Evolutionary conservation across 164 flowering plant genomes (phyloP), one percentile per base, ranked within the genome.

Genomic region (Berberis thunbergii): DNA sequence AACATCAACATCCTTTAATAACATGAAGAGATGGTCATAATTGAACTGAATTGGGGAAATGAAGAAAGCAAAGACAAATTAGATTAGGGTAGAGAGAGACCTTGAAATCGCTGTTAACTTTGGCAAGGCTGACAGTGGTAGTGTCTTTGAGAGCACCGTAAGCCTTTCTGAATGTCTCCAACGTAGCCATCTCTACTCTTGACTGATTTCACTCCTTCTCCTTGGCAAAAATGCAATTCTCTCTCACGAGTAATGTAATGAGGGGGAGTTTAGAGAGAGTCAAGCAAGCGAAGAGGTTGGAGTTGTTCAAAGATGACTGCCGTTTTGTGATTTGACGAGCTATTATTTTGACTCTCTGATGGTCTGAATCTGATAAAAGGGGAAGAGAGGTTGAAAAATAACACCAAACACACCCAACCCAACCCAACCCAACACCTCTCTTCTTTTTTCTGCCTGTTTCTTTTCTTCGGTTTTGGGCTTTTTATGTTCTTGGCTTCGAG

Each of bases 131-230:
- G 62, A 89, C 93, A 66, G 72, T 85, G 70, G 98, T 93, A 53
- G 89, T 77, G 68, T 93, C 98, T 71, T 93, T 93, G 63, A 93
- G 76, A 49, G 98, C 90, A 11, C 98, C 97, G 64, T 84, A 86
- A 42, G 96, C 96, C 67, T 86, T 89, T 58, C 96, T 74, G 77
- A 87, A 88, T 50, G 83, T 76, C 68, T 79, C 79, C 45, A 89
- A 79, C n/a, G 93, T 83, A 0, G 84, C 96, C 96, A 92, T 91
- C 41, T 56, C 42, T 56, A 4, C 58, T 10, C 59, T 56, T 39
- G 8, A 9, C 58, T 55, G 13, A 4, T 55, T 55, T 55, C 41
- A 13, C 59, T 56, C 59, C 9, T 38, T 9, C 39, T 38, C 54
- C 4, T 56, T 10, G 41, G 7, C 59, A 40, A 56, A 26, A 6